Base-by-base conservation (phyloP, 1,284 basidiomycete species). In the Fereydounia khargensis region DNA sequence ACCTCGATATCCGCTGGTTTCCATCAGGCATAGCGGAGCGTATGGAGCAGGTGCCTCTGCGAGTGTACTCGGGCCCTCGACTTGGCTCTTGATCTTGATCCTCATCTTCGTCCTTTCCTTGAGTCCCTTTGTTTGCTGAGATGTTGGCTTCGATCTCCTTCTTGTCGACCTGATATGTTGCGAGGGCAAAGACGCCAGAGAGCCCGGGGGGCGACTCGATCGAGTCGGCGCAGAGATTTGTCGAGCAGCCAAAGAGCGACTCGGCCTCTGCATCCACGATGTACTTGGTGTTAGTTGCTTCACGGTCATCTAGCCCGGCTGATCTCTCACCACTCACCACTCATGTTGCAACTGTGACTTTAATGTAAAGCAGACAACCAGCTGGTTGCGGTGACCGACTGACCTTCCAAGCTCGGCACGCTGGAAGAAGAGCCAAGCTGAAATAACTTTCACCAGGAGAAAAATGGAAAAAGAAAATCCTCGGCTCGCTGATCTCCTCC, bases 161-260 rank as follows among this genome's bases (percentile, higher is more conserved):
- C 40, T 75, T 54, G 38, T 74, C 70, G 8, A 75, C 68, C 34
- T 75, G 71, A 23, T 75, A 75, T 1, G 73, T 75, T 1, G 63
- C 70, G 6, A 73, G 55, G 3, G 68, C 73, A 46, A 74, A 75
- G 17, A 74, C 28, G 21, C 57, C 55, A 2, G 34, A 20, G 3
- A 38, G 19, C 16, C 24, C 41, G 0, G 73, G 73, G 10, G 65
- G 68, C 3, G 65, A 65, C 42, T 74, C 73, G 34, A 74, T 47
- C 13, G 65, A 69, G 50, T 74, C 73, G 1, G 73, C 73, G 30
- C 64, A 68, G 5, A 70, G 60, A 14, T 42, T 53, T 10, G 72
- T 74, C 2, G 68, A 73, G 10, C 55, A 42, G 6, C 37, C 37
- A 42, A 51, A 70, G 3, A 65, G 63, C 3, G 59, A 62, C 5